Percentiles rank a stretch among this genome's conserved stretches.
These are phyloP conservation scores for Rhododendron vialii DNA, from an alignment of 148 eudicot species.

Conservation along the genomic window DNA sequence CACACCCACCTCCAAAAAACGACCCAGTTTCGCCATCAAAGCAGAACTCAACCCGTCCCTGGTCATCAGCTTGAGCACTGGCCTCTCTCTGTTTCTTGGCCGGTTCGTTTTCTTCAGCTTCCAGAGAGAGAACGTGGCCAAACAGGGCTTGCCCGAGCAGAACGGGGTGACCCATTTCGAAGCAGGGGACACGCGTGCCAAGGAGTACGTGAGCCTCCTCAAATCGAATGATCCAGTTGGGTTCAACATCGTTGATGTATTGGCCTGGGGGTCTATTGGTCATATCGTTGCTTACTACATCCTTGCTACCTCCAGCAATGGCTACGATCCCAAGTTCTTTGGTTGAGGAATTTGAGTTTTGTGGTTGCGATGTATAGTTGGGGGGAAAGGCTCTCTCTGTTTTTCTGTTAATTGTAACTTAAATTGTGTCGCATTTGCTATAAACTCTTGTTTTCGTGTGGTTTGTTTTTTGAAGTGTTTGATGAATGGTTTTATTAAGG, in stretches of 20 bases:
- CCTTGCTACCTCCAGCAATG: constrained; percentile 92
- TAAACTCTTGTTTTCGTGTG: not conserved
- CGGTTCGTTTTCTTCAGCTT: constrained; percentile 88
- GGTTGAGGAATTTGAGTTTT: constrained; percentile 1
- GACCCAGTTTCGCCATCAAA: constrained; percentile 12
- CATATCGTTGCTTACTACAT: constrained; percentile 90
- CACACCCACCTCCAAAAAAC: constrained; percentile 21
- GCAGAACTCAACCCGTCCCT: constrained; percentile 68
- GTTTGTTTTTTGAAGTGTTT: not conserved
- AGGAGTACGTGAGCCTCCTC: constrained; percentile 81
- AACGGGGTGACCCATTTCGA: constrained; percentile 82
- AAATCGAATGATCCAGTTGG: constrained; percentile 90
- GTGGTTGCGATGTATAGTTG: not conserved
- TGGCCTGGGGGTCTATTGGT: constrained; percentile 94
- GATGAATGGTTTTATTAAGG: not conserved
- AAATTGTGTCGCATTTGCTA: not conserved
- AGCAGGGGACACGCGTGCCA: constrained; percentile 73
- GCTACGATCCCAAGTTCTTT: constrained; percentile 90
- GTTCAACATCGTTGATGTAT: constrained; percentile 82
- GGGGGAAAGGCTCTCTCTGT: not conserved
- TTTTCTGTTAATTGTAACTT: not conserved
- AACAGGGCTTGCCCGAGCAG: constrained; percentile 78
- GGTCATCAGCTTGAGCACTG: constrained; percentile 83
- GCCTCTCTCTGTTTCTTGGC: constrained; percentile 75
- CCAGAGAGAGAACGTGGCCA: constrained; percentile 88